Conservation (phyloP, 1,139 yeast genomes). For the Nadsonia starkeyi-henricii region DNA sequence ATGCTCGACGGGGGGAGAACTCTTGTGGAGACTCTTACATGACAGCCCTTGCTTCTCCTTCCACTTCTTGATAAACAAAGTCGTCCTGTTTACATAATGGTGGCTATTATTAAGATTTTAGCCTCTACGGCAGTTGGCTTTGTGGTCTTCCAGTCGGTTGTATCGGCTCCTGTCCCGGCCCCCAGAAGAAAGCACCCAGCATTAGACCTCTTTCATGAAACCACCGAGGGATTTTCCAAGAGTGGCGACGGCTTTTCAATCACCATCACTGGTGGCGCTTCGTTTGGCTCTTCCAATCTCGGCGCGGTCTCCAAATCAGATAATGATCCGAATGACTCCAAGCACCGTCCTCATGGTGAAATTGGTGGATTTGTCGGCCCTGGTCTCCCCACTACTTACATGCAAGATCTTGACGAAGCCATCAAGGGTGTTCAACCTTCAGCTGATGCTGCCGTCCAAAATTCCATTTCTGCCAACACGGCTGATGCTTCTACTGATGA, state of each 20-base stretch:
- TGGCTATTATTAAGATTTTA: too few species aligned
- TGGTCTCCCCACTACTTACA: background rate
- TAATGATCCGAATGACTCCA: background rate
- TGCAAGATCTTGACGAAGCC: background rate
- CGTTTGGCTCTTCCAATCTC: background rate
- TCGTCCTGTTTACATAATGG: too few species aligned
- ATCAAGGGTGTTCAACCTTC: background rate
- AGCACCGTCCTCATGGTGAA: background rate
- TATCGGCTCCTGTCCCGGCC: background rate
- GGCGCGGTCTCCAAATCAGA: background rate
- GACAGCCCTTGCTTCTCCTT: too few species aligned
- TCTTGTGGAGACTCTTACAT: too few species aligned
- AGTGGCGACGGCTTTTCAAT: background rate
- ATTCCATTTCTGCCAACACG: background rate
- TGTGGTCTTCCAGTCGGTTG: background rate
- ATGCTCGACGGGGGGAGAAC: too few species aligned
- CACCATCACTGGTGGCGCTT: background rate
- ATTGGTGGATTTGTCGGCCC: background rate
- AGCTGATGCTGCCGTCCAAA: background rate
- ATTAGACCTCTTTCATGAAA: constrained; percentile 2
- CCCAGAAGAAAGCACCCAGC: constrained; percentile 1
- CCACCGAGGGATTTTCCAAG: constrained; percentile 4
- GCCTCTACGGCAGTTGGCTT: background rate
- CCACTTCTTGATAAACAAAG: too few species aligned
- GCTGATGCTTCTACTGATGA: background rate